phyloP scores from a whole-genome alignment of 2,329 filamentous ascomycete species.

The Colletotrichum caudatum region DNA sequence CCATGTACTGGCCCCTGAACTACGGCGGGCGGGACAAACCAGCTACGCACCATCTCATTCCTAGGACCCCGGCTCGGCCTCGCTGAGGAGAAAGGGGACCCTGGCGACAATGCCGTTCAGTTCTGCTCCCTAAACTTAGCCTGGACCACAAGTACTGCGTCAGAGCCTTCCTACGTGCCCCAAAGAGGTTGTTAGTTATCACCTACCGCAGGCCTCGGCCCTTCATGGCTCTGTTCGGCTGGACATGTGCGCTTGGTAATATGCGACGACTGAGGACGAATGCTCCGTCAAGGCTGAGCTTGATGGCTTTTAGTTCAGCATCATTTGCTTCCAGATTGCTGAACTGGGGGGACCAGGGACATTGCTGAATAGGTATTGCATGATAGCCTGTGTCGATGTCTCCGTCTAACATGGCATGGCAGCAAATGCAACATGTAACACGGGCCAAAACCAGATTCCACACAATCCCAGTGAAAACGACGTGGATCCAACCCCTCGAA shows the following conservation, averaged over 20 bases:
- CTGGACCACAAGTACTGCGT: conserved; percentile 15
- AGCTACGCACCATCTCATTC: conserved; percentile 32
- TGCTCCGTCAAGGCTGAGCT: not conserved
- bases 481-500: conserved; percentile 17
- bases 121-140: conserved; percentile 26
- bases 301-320: not conserved
- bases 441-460: conserved; percentile 16
- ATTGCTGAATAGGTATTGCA: not conserved
- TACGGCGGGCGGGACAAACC: conserved; percentile 32
- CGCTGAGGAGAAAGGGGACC: conserved; percentile 27
- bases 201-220: not conserved
- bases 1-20: conserved; percentile 30
- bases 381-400: not conserved
- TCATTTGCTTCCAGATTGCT: not conserved
- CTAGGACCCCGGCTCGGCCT: conserved; percentile 17
- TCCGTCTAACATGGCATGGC: conserved; percentile 1
- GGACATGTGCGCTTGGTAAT: not conserved
- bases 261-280: not conserved
- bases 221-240: not conserved
- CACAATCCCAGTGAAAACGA: not conserved
- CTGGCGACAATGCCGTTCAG: conserved; percentile 22
- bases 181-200: too few species aligned
- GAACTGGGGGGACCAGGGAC: not conserved
- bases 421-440: conserved; percentile 13
- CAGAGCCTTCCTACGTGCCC: conserved; percentile 6